These are phyloP conservation scores for Ceratobasidium sp. DNA, from an alignment of 1,284 basidiomycete genomes.

Conservation along the genomic window DNA sequence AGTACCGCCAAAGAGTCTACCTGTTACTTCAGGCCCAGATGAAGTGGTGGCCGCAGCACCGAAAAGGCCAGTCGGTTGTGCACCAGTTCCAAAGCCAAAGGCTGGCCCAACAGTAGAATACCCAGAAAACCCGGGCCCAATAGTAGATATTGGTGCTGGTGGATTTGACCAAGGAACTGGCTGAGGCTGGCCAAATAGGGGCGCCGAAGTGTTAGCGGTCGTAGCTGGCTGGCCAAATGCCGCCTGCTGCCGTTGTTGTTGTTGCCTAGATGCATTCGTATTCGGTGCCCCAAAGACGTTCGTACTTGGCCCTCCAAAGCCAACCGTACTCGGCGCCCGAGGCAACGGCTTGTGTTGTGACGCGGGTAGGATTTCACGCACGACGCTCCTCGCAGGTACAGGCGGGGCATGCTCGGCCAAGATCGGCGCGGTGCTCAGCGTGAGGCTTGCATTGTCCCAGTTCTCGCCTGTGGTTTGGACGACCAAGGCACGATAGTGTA, in stretches of 20 bases:
- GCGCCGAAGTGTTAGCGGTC: not conserved
- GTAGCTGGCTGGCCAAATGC: not conserved
- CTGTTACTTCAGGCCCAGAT: no score
- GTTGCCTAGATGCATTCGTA: not conserved
- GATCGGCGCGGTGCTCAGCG: conserved; percentile 66
- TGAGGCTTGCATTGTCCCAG: conserved; percentile 66
- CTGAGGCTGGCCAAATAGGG: not conserved
- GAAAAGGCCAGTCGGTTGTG: no score
- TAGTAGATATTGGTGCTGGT: no score
- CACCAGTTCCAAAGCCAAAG: no score
- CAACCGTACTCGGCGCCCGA: no score
- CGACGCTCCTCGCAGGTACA: conserved; percentile 35
- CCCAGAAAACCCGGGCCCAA: no score
- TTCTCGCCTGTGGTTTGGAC: conserved; percentile 72
- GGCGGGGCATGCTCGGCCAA: conserved; percentile 50
- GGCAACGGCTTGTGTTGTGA: no score
- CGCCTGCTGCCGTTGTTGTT: conserved; percentile 17
- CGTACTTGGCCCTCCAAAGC: not conserved
- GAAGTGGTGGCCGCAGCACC: no score
- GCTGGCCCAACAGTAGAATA: no score
- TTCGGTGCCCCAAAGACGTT: not conserved
- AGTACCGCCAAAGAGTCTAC: no score
- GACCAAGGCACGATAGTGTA: conserved; percentile 70
- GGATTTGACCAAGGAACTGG: no score
- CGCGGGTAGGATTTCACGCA: conserved; percentile 7